phyloP scores from a whole-genome alignment of 139 green algal species.

The Chlamydomonas incerta region DNA sequence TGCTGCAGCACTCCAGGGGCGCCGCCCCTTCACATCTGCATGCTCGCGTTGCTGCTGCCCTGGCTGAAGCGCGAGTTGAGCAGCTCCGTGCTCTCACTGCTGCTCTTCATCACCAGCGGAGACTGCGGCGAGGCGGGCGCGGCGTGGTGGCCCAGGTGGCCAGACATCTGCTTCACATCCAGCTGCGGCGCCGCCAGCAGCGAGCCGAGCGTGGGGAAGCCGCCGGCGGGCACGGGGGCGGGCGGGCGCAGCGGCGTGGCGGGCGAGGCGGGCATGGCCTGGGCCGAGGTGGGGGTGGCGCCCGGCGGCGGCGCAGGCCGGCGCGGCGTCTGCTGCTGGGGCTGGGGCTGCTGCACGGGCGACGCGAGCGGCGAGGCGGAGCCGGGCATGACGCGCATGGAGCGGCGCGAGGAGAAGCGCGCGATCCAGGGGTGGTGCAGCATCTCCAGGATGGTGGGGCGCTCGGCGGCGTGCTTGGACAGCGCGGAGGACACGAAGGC shows the following conservation, averaged over 20 bases:
- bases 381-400: conserved; percentile 46
- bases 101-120: conserved; percentile 35
- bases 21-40: conserved; percentile 37
- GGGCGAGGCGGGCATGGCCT: not conserved
- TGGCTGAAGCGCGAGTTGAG: conserved; percentile 31
- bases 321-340: conserved; percentile 14
- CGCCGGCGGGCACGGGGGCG: not conserved
- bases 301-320: conserved; percentile 9
- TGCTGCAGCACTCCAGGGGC: no score
- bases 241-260: conserved; percentile 27
- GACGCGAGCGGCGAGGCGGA: not conserved
- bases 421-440: conserved; percentile 68
- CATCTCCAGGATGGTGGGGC: conserved; percentile 64
- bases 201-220: conserved; percentile 30
- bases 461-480: conserved; percentile 59
- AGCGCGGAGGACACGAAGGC: conserved; percentile 61
- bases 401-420: conserved; percentile 52
- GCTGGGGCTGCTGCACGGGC: not conserved
- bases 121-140: conserved; percentile 37
- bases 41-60: conserved; percentile 26
- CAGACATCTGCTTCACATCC: not conserved
- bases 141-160: not conserved
- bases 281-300: not conserved
- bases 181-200: not conserved
- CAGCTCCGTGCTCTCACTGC: conserved; percentile 16